phyloP scores from a whole-genome alignment of 805 yeast species.

The Dipodascopsis uninucleata region DNA sequence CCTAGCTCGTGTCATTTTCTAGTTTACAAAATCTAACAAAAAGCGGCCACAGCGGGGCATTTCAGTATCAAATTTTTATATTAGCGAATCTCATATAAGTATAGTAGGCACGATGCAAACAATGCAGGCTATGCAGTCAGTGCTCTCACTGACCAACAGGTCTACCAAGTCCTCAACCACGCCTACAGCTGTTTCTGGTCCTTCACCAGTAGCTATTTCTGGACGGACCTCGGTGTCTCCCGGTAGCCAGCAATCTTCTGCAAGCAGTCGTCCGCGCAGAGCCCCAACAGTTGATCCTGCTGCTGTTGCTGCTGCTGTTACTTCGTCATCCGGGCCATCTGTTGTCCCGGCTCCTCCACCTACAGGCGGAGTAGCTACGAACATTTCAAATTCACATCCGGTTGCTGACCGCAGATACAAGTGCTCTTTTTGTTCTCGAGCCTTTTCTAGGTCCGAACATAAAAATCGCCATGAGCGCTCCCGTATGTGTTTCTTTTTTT shows the following conservation, averaged over 20 bases:
- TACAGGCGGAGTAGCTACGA: neutral
- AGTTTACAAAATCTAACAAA: too few relatives aligned
- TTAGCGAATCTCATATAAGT: too few relatives aligned
- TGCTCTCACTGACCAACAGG: conserved; percentile 1
- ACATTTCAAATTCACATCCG: conserved; percentile 31
- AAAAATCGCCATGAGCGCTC: conserved; percentile 74
- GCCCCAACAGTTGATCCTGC: neutral
- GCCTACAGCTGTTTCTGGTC: neutral
- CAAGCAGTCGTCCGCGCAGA: neutral
- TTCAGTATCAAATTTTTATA: too few relatives aligned
- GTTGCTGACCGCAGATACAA: conserved; percentile 60
- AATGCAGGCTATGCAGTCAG: conserved; percentile 4
- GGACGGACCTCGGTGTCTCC: neutral
- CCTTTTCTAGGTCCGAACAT: conserved; percentile 77
- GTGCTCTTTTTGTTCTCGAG: conserved; percentile 75
- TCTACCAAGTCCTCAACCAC: neutral
- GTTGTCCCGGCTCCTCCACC: neutral
- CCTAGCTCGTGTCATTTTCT: too few relatives aligned
- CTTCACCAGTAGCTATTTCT: neutral
- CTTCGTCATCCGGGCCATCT: neutral
- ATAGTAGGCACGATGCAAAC: too few relatives aligned
- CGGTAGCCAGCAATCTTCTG: neutral
- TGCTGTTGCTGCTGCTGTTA: neutral
- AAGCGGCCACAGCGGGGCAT: too few relatives aligned
- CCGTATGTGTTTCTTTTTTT: conserved; percentile 34